Base-by-base conservation (phyloP, 805 yeast species). In the Maudiozyma turicensis region DNA sequence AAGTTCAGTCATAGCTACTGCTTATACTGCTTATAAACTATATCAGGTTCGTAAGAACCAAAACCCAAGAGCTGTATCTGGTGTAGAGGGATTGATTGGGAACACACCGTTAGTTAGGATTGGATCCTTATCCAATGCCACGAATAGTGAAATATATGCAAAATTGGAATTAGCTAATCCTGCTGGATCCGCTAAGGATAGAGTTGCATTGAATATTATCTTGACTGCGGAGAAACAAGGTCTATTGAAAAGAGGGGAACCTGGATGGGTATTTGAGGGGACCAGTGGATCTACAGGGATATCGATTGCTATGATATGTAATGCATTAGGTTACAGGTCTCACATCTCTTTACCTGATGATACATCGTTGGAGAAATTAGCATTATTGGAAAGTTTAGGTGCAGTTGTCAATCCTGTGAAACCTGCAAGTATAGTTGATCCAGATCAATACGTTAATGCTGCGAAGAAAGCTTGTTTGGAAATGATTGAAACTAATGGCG, bases 251-350 rank as follows among this genome's bases (percentile, higher is more conserved):
- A 67, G 73, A 47, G 88, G 86, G 1, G 93, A 87, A 26, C 50
- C 50, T 11, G 68, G 64, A 34, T 58, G 66, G 59, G 84, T 91
- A 1, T 89, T 82, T 64, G 99, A 91, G 69, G 99, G 99, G 7
- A 93, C 99, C 0, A 83, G 93, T 9, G 99, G 99, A 0, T 89
- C 97, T 0, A 91, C 99, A 0, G 99, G 99, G 3, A 93, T 93
- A 10, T 86, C 96, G 1, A 76, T 91, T 57, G 96, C 97, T 0
- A 79, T 89, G 66, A 73, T 93, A n/a, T 86, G 95, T 53, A 80
- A 88, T 56, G 84, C 96, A 0, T 64, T 86, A 47, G 99, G 99
- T 0, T 90, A 90, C 63, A 79, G 77, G 20, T 86, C 96, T 0
- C 96, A 89, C 59, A 93, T 91, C n/a, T 90, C 95, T 45, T 71